phyloP scores from a whole-genome alignment of 495 filamentous ascomycete species.

The Podospora comata region DNA sequence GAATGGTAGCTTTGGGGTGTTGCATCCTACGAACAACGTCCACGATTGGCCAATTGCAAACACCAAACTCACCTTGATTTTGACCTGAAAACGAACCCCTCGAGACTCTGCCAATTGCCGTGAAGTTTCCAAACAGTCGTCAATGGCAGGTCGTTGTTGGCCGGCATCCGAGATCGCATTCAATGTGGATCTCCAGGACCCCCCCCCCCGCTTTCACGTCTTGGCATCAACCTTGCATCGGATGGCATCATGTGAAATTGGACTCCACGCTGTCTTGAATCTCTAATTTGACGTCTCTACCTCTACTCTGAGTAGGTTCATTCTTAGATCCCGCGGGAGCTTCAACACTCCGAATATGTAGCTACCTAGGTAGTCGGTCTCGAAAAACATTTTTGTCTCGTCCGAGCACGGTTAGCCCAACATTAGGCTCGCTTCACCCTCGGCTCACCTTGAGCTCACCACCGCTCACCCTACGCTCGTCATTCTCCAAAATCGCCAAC shows the following conservation, averaged over 20 bases:
- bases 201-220: neutral
- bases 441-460: constrained; percentile 15
- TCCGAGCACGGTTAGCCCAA: constrained; percentile 14
- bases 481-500: too few relatives aligned
- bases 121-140: neutral
- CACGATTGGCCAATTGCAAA: neutral
- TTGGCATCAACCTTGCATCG: neutral
- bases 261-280: neutral
- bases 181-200: neutral
- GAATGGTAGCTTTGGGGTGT: neutral
- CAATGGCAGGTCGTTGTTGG: neutral
- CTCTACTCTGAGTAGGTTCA: neutral
- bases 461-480: too few relatives aligned
- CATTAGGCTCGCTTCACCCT: constrained; percentile 19
- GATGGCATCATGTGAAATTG: neutral
- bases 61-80: neutral
- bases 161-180: neutral
- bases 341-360: too few relatives aligned
- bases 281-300: neutral
- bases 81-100: neutral
- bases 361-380: too few relatives aligned
- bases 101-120: neutral
- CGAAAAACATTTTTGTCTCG: neutral
- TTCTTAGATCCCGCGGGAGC: too few relatives aligned
- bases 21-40: neutral